Conservation (phyloP, 192 early-diverging fungal species). For the Linnemannia elongata region DNA sequence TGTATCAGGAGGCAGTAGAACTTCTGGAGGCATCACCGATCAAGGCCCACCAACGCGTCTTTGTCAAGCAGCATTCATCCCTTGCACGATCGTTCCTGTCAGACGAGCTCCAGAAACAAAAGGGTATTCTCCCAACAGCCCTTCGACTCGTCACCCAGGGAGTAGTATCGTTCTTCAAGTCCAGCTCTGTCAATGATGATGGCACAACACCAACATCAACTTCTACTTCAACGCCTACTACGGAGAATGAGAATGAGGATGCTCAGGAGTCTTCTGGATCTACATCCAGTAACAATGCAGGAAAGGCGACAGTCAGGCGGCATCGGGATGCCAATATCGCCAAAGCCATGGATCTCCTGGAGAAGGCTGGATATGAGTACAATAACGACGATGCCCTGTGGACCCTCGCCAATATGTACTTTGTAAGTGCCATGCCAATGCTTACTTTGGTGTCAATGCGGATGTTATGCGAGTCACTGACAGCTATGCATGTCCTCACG, state of each 20-base stretch:
- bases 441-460: background rate
- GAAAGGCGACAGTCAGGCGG: background rate
- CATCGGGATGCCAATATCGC: slow-evolving; percentile 39
- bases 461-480: background rate
- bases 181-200: slow-evolving; percentile 1
- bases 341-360: slow-evolving; percentile 59
- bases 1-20: slow-evolving; percentile 38
- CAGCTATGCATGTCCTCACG: background rate
- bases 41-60: slow-evolving; percentile 35
- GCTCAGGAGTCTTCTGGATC: background rate
- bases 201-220: slow-evolving; percentile 1
- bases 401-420: slow-evolving; percentile 78
- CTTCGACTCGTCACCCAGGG: slow-evolving; percentile 49
- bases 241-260: background rate
- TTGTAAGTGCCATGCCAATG: slow-evolving; percentile 67
- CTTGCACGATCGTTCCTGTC: slow-evolving; percentile 33
- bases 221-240: background rate
- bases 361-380: slow-evolving; percentile 61
- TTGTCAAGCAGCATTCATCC: slow-evolving; percentile 36
- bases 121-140: slow-evolving; percentile 47
- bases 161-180: slow-evolving; percentile 44
- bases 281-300: background rate
- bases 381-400: slow-evolving; percentile 70
- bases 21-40: slow-evolving; percentile 22
- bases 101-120: slow-evolving; percentile 48